Evolutionary conservation across 164 flowering plant species (phyloP).

Genomic region (Warburgia ugandensis): DNA sequence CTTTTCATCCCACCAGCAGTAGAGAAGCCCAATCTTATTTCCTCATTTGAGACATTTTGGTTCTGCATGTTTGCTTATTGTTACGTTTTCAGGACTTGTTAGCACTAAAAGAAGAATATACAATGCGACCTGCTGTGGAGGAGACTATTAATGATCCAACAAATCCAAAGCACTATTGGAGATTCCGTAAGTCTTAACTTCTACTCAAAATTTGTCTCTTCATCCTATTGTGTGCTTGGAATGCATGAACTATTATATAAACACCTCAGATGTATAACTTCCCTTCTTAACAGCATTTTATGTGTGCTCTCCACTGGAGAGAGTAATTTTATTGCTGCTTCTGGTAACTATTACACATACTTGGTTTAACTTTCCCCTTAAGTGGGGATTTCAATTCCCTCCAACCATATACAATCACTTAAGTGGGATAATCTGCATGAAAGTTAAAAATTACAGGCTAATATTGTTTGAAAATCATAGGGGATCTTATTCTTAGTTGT

Average conservation of each 20-base stretch:
- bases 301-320: neutral
- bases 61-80: neutral
- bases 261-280: neutral
- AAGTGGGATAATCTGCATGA: too few relatives aligned
- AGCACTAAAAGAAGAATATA: constrained; percentile 80
- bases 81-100: constrained; percentile 59
- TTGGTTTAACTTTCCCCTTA: too few relatives aligned
- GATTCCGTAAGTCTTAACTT: constrained; percentile 94
- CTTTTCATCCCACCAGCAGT: neutral
- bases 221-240: neutral
- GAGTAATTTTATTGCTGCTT: neutral
- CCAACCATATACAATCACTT: too few relatives aligned
- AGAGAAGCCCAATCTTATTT: neutral
- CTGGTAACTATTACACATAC: too few relatives aligned
- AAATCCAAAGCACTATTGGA: constrained; percentile 97
- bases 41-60: neutral
- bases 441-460: neutral
- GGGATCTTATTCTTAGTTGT: neutral
- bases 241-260: neutral
- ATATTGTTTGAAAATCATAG: neutral
- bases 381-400: too few relatives aligned
- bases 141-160: constrained; percentile 97
- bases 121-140: constrained; percentile 76
- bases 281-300: neutral
- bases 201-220: neutral